Evolutionary conservation across 2,329 filamentous ascomycete species (phyloP).

Genomic region (Coleophoma cylindrospora): DNA sequence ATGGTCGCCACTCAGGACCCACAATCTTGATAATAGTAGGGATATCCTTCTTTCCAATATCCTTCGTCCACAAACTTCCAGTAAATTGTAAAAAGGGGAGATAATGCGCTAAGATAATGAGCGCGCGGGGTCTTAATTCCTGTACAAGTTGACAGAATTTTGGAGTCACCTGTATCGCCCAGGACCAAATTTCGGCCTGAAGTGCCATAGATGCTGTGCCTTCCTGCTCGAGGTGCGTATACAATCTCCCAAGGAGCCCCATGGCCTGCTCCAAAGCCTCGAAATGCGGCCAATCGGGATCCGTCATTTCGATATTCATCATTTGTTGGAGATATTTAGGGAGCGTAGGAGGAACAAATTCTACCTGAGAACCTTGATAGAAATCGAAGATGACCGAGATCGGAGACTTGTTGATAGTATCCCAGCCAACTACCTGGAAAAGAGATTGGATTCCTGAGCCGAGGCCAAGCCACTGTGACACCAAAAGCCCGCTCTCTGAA

Average conservation of each 20-base stretch:
- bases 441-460: background rate
- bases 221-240: background rate
- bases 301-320: background rate
- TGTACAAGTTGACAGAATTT: slow-evolving; percentile 1
- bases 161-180: background rate
- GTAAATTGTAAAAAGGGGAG: background rate
- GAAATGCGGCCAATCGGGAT: background rate
- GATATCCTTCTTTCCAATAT: background rate
- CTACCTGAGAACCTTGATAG: background rate
- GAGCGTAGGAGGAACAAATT: background rate
- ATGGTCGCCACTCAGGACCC: background rate
- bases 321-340: background rate
- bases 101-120: background rate
- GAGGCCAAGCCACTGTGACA: background rate
- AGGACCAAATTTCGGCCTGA: background rate
- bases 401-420: background rate
- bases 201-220: background rate
- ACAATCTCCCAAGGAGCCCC: background rate
- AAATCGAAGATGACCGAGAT: background rate
- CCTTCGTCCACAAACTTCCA: background rate
- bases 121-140: background rate
- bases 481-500: background rate
- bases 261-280: background rate
- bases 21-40: background rate
- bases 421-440: background rate